These are phyloP conservation scores for Solanum virginianum DNA, from an alignment of 257 asterid genomes.

Conservation along the genomic window DNA sequence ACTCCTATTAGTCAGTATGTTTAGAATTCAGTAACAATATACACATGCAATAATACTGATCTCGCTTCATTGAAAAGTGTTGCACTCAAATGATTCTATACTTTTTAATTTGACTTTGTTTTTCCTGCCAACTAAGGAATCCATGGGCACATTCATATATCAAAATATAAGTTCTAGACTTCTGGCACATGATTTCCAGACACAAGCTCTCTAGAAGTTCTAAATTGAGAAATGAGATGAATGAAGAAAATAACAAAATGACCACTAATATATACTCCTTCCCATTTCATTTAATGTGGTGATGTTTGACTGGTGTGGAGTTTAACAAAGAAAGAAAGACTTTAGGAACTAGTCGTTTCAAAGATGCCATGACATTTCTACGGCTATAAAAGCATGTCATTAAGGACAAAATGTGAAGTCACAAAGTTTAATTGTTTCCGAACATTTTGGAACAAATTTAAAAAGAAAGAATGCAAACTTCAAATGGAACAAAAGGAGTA, in stretches of 20 bases:
- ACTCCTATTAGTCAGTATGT: neutral
- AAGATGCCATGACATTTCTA: neutral
- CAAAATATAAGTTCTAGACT: neutral
- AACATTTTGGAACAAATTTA: neutral
- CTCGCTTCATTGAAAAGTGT: neutral
- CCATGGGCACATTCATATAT: neutral
- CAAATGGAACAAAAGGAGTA: neutral
- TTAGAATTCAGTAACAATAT: neutral
- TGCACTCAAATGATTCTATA: neutral
- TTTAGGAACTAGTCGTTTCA: neutral
- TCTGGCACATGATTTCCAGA: neutral
- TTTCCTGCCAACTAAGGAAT: neutral
- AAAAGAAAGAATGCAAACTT: neutral
- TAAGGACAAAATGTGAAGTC: neutral
- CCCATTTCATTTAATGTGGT: neutral
- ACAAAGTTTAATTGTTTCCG: neutral
- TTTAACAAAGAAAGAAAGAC: neutral
- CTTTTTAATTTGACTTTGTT: neutral
- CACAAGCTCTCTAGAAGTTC: neutral
- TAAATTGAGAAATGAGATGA: neutral
- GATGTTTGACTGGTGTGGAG: neutral
- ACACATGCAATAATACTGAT: neutral
- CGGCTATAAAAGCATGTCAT: neutral
- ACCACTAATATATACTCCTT: neutral
- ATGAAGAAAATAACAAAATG: neutral